Base-by-base conservation (phyloP, 257 asterid genomes). In the Eucommia ulmoides region DNA sequence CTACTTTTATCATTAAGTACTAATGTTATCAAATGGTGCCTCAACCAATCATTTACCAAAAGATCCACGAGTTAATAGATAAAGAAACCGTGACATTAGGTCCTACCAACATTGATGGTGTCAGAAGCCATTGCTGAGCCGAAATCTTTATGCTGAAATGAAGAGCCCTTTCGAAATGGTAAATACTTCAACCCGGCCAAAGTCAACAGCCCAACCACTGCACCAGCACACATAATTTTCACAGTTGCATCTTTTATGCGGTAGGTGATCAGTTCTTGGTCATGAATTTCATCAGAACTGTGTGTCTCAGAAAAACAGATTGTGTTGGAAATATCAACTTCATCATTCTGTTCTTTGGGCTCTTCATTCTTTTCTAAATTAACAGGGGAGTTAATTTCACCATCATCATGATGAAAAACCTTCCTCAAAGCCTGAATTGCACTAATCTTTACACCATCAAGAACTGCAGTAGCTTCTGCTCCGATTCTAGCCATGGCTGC, bases 401-500 rank as follows among this genome's bases (percentile, higher is more conserved):
- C 74, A 41, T 63, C 68, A 61, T 65, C 70, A 53, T 71, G 52
- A 18, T 52, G 59, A 65, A 91, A 86, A 38, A 91, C 96, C 66
- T 79, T 86, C 69, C 58, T 83, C 61, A 91, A 71, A 35, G 94
- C 94, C 74, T 83, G 84, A 72, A 91, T 67, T 2, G 99, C 95
- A 60, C 81, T 79, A 45, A 53, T 71, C 74, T 83, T 91, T 58
- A 86, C 99, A 64, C 73, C 76, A 52, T 81, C 99, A 51, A 91
- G 86, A 70, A 82, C 99, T 52, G 99, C 99, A 58, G 93, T 78
- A 52, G 96, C 99, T 70, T 74, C 89, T 3, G 92, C 96, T 52
- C 99, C 99, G 58, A 91, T 77, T 69, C 75, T 81, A 35, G 77
- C 99, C 58, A 91, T 91, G 56, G 99, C 95, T 22, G 96, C 99